These are phyloP conservation scores for Kondoa subrosea DNA, from an alignment of 768 basidiomycete genomes.

Conservation along the genomic window DNA sequence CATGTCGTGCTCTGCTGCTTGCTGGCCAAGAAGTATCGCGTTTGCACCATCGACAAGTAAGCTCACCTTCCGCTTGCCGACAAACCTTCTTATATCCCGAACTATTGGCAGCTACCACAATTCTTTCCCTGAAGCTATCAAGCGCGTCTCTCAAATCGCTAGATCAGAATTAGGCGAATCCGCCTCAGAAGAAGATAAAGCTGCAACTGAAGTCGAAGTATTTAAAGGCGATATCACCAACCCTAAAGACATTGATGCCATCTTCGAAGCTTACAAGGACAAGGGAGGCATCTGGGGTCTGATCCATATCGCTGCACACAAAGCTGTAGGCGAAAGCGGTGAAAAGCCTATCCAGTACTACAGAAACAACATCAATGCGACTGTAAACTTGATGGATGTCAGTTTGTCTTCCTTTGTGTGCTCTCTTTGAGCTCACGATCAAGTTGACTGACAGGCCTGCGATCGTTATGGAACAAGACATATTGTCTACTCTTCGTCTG, in stretches of 20 bases:
- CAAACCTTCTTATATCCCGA: not conserved
- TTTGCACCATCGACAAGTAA: slow-evolving; percentile 63
- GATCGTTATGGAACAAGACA: slow-evolving; percentile 45
- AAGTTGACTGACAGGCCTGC: slow-evolving; percentile 53
- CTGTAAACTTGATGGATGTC: slow-evolving; percentile 53
- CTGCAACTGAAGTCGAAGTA: slow-evolving; percentile 55
- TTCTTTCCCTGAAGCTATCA: slow-evolving; percentile 57
- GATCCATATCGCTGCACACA: slow-evolving; percentile 87
- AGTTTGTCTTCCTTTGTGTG: slow-evolving; percentile 19
- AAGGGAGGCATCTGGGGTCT: slow-evolving; percentile 93
- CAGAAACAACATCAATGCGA: slow-evolving; percentile 78
- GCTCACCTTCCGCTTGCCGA: not conserved
- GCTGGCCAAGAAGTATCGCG: slow-evolving; percentile 72
- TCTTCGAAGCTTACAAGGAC: slow-evolving; percentile 62
- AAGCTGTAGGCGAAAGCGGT: slow-evolving; percentile 91
- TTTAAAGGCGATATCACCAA: slow-evolving; percentile 58
- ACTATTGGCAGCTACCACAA: slow-evolving; percentile 59
- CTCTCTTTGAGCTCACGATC: not conserved
- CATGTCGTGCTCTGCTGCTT: slow-evolving; percentile 79
- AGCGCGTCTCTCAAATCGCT: slow-evolving; percentile 64
- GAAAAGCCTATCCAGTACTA: slow-evolving; percentile 89
- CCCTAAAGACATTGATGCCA: slow-evolving; percentile 49
- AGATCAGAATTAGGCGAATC: slow-evolving; percentile 50
- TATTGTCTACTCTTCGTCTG: slow-evolving; percentile 92
- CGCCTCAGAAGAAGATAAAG: slow-evolving; percentile 50